Evolutionary conservation across 2,329 filamentous ascomycete species (phyloP).

Genomic region (Colletotrichum agaves): DNA sequence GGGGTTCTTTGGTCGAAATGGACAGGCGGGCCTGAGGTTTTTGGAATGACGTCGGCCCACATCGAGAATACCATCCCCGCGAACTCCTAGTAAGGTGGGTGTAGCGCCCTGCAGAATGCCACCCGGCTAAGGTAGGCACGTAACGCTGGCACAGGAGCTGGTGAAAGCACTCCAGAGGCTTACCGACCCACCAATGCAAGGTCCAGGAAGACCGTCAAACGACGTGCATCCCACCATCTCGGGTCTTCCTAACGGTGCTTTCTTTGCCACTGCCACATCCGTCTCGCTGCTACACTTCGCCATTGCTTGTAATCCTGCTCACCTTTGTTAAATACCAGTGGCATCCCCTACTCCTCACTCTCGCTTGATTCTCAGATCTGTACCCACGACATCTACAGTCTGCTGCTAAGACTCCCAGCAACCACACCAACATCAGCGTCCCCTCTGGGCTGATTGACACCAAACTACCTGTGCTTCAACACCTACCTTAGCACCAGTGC

Average conservation of each 20-base stretch:
- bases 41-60: constrained; percentile 31
- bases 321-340: constrained; percentile 25
- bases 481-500: background rate
- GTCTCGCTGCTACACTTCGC: background rate
- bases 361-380: background rate
- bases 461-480: background rate
- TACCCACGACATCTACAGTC: background rate
- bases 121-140: constrained; percentile 2
- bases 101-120: constrained; percentile 16
- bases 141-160: background rate
- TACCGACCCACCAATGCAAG: constrained; percentile 9
- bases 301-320: background rate
- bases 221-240: constrained; percentile 21
- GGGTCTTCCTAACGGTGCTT: constrained; percentile 27
- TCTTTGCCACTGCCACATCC: constrained; percentile 28
- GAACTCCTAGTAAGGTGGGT: background rate
- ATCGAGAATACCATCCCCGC: background rate
- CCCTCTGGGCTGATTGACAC: background rate
- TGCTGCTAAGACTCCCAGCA: background rate
- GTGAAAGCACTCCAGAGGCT: constrained; percentile 10
- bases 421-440: background rate
- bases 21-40: background rate
- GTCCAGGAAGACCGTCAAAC: constrained; percentile 17
- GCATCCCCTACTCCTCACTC: background rate
- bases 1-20: constrained; percentile 5